Conservation (phyloP, 371 early-diverging fungal genomes). For the Mortierella sp. region DNA sequence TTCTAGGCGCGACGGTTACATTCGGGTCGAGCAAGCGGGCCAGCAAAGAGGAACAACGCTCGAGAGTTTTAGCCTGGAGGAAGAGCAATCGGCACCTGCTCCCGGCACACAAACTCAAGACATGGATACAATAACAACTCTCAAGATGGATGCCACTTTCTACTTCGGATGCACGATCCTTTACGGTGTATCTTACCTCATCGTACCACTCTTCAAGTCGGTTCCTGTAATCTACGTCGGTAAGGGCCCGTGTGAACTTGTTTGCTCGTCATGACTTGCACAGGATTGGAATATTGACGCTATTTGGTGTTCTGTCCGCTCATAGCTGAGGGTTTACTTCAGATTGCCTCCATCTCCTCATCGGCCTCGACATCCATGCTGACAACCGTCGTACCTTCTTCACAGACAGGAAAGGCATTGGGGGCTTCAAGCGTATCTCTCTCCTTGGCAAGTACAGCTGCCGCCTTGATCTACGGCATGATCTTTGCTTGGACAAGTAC, state of each 20-base stretch:
- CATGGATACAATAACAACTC: neutral
- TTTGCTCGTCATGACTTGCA: no score
- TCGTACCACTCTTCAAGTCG: slow-evolving; percentile 7
- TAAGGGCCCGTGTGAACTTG: no score
- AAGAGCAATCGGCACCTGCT: neutral
- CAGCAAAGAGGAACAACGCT: neutral
- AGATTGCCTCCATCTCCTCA: neutral
- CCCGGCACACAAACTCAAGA: no score
- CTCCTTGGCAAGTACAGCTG: neutral
- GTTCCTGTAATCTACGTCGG: slow-evolving; percentile 14
- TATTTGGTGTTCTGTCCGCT: no score
- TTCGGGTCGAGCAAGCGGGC: no score
- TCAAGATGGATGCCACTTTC: slow-evolving; percentile 22
- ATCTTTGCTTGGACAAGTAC: slow-evolving; percentile 16
- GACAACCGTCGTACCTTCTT: slow-evolving; percentile 9
- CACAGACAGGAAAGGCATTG: slow-evolving; percentile 9
- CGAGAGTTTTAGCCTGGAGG: neutral
- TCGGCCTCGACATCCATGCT: neutral
- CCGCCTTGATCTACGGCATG: slow-evolving; percentile 1
- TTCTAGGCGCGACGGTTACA: no score
- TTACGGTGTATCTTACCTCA: neutral
- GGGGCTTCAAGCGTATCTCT: slow-evolving; percentile 10
- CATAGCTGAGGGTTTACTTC: neutral
- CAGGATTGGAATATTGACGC: no score
- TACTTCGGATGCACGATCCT: neutral